These are phyloP conservation scores for Chrysoporthe cubensis DNA, from an alignment of 2,329 filamentous ascomycete genomes.

Conservation along the genomic window DNA sequence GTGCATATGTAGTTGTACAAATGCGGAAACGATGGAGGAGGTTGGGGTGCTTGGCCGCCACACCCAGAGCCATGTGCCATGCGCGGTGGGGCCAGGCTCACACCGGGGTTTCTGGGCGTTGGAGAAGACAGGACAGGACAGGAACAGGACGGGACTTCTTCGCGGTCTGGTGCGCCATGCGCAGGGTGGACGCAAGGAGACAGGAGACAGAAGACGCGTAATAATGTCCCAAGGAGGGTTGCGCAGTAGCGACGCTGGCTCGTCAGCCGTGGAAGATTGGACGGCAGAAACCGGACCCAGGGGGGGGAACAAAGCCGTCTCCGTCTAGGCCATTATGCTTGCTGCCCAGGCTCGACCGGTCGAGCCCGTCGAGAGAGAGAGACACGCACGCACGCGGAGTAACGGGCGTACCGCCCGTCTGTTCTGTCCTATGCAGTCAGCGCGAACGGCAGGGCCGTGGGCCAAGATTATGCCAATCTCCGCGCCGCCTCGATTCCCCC, in stretches of 20 bases:
- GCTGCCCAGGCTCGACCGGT: no score
- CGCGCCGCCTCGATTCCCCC: neutral
- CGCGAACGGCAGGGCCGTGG: no score
- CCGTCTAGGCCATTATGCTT: no score
- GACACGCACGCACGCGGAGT: no score
- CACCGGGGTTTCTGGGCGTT: neutral
- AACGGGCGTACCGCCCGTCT: no score
- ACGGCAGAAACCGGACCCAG: neutral
- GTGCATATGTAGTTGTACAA: neutral
- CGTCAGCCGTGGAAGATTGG: neutral
- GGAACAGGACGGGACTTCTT: neutral
- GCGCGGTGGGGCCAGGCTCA: neutral
- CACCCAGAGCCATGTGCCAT: neutral
- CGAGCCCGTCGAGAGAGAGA: no score
- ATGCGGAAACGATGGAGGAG: neutral
- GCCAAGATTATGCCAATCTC: neutral
- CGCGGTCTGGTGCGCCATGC: neutral
- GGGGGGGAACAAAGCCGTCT: neutral
- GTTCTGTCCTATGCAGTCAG: no score
- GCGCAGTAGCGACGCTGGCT: neutral
- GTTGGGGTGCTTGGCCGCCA: neutral
- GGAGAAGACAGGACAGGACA: conserved; percentile 4
- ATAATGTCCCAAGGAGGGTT: neutral
- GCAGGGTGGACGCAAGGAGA: conserved; percentile 1
- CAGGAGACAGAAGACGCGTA: neutral